Conservation (phyloP, 805 yeast genomes). For the Wickerhamiella occidentalis region DNA sequence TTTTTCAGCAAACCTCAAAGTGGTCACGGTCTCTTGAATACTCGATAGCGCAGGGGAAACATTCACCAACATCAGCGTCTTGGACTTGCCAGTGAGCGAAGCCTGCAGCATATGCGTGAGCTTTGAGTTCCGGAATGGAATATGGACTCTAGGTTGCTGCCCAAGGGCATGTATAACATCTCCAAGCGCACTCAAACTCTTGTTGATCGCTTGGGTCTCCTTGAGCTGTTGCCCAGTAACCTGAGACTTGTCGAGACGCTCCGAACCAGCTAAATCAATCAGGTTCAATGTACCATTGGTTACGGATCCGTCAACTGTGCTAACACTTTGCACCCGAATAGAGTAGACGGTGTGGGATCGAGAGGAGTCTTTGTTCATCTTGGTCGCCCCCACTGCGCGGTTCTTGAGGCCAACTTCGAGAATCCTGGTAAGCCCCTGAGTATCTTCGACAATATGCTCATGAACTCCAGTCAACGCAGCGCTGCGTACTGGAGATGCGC, state of each 20-base stretch:
- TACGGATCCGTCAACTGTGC: constrained; percentile 33
- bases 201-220: constrained; percentile 84
- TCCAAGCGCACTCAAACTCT: constrained; percentile 75
- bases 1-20: constrained; percentile 76
- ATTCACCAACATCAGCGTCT: constrained; percentile 88
- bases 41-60: constrained; percentile 55
- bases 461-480: background rate
- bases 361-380: constrained; percentile 72
- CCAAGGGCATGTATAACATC: constrained; percentile 74
- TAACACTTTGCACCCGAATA: constrained; percentile 45
- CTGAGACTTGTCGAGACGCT: constrained; percentile 61
- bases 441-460: background rate
- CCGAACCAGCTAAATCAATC: constrained; percentile 92
- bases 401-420: constrained; percentile 45
- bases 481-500: constrained; percentile 14
- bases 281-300: constrained; percentile 57
- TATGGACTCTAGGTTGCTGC: constrained; percentile 32
- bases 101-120: constrained; percentile 74
- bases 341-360: constrained; percentile 81
- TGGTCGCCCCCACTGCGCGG: constrained; percentile 72
- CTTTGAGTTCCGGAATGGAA: constrained; percentile 61
- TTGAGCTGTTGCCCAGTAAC: constrained; percentile 67
- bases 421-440: constrained; percentile 22
- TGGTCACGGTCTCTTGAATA: constrained; percentile 66
- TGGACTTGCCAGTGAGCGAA: constrained; percentile 74